phyloP scores from a whole-genome alignment of 2,329 filamentous ascomycete species.

The Xylariaceae sp. region DNA sequence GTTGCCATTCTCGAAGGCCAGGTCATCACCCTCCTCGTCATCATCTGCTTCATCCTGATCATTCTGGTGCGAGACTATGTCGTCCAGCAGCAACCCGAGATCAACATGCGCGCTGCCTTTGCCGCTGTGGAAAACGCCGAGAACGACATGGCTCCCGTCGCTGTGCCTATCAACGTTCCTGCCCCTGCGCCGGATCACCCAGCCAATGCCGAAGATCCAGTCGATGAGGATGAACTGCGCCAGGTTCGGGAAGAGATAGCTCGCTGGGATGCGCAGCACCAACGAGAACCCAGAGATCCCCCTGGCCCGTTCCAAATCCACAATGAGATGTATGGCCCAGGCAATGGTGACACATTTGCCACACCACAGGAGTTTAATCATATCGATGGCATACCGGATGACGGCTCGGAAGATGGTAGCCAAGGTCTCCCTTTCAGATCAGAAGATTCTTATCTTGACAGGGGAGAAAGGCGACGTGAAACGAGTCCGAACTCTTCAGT shows the following conservation, averaged over 20 bases:
- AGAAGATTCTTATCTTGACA: too few species aligned
- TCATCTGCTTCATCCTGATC: slow-evolving; percentile 92
- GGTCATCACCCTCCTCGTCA: slow-evolving; percentile 85
- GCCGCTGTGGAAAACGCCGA: slow-evolving; percentile 48
- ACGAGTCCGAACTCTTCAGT: slow-evolving; percentile 49
- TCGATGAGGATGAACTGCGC: slow-evolving; percentile 8
- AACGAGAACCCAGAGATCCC: too few species aligned
- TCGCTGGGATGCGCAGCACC: background rate
- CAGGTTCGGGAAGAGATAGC: slow-evolving; percentile 3
- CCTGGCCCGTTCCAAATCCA: too few species aligned
- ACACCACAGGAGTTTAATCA: too few species aligned
- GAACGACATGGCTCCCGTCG: slow-evolving; percentile 23
- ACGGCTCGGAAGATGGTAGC: too few species aligned
- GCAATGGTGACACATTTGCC: too few species aligned
- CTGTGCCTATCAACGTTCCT: slow-evolving; percentile 13
- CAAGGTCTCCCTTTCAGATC: too few species aligned
- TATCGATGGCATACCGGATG: too few species aligned
- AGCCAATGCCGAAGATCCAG: slow-evolving; percentile 16
- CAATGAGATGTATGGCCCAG: too few species aligned
- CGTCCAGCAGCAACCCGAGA: slow-evolving; percentile 91
- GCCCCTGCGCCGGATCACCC: slow-evolving; percentile 9
- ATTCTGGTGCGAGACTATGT: slow-evolving; percentile 97
- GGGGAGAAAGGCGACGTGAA: too few species aligned
- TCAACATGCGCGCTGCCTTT: slow-evolving; percentile 72
- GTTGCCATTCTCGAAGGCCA: slow-evolving; percentile 88